Conservation (phyloP, 2,329 filamentous ascomycete species). For the Tolypocladium nubicola region DNA sequence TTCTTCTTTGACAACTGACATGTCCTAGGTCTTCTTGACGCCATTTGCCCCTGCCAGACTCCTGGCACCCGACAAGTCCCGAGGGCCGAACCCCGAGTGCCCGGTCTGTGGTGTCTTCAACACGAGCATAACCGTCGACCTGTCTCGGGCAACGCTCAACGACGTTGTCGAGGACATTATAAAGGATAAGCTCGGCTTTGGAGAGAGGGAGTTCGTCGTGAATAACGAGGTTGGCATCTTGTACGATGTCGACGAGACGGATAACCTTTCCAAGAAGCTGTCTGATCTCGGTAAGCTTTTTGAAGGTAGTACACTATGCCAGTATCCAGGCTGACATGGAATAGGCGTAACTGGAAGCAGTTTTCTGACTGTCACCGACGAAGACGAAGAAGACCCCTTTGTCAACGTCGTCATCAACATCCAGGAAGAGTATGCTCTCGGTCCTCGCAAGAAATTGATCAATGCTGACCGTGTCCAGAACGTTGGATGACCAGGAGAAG, state of each 20-base stretch:
- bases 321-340: slow-evolving; percentile 3
- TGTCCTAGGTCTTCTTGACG: slow-evolving; percentile 61
- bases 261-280: slow-evolving; percentile 74
- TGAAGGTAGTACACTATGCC: neutral
- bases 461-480: slow-evolving; percentile 25
- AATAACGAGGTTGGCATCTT: slow-evolving; percentile 66
- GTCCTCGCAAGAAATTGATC: neutral
- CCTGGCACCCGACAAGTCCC: slow-evolving; percentile 44
- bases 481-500: slow-evolving; percentile 34
- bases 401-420: slow-evolving; percentile 72
- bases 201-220: slow-evolving; percentile 67
- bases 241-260: slow-evolving; percentile 82
- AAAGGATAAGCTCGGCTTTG: slow-evolving; percentile 60
- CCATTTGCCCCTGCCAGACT: slow-evolving; percentile 49
- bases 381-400: slow-evolving; percentile 61
- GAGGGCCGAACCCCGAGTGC: slow-evolving; percentile 68
- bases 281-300: slow-evolving; percentile 52
- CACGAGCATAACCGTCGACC: slow-evolving; percentile 55
- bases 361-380: slow-evolving; percentile 78
- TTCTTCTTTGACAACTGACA: neutral
- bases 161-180: slow-evolving; percentile 72
- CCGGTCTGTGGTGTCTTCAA: slow-evolving; percentile 72
- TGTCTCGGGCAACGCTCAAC: slow-evolving; percentile 61
- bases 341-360: slow-evolving; percentile 58
- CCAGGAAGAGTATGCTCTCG: slow-evolving; percentile 43